Conservation (phyloP, 208 protist species). For the Kentomonas sorsogonicus region DNA sequence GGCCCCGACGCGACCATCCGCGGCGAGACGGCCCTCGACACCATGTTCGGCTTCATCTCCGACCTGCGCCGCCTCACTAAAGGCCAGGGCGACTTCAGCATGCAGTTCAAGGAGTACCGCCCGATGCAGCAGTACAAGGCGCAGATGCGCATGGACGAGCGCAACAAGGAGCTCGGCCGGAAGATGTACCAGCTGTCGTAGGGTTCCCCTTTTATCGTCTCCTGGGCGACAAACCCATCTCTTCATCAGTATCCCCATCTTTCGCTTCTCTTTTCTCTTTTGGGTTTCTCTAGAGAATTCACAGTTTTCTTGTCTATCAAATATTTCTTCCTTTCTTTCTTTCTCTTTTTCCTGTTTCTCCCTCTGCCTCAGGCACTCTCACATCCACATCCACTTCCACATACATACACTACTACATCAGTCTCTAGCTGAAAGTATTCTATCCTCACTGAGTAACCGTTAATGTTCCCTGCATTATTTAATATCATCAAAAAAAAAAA, state of each 20-base stretch:
- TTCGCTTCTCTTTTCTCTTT: neutral
- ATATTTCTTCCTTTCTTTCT: conserved; percentile 6
- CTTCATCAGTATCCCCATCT: neutral
- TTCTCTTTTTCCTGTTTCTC: conserved; percentile 9
- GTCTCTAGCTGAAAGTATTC: too few species aligned
- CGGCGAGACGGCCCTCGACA: conserved; percentile 87
- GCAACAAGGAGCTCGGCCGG: conserved; percentile 79
- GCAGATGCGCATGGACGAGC: conserved; percentile 85
- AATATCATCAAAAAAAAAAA: conserved; percentile 9
- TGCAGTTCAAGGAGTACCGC: conserved; percentile 91
- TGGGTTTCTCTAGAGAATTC: too few species aligned
- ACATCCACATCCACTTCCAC: too few species aligned
- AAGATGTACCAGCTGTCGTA: conserved; percentile 55
- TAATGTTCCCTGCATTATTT: too few species aligned
- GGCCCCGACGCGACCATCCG: conserved; percentile 81
- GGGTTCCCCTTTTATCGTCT: neutral
- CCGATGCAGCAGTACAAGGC: conserved; percentile 88
- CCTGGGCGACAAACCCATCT: conserved; percentile 2
- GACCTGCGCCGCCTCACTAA: conserved; percentile 89
- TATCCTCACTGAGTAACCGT: too few species aligned
- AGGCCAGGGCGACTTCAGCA: conserved; percentile 90
- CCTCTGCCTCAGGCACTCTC: neutral
- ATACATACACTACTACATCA: too few species aligned
- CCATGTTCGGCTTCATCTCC: conserved; percentile 93
- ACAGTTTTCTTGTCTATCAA: neutral